These are phyloP conservation scores for Auriscalpium microsporum DNA, from an alignment of 768 basidiomycete genomes.

Conservation along the genomic window DNA sequence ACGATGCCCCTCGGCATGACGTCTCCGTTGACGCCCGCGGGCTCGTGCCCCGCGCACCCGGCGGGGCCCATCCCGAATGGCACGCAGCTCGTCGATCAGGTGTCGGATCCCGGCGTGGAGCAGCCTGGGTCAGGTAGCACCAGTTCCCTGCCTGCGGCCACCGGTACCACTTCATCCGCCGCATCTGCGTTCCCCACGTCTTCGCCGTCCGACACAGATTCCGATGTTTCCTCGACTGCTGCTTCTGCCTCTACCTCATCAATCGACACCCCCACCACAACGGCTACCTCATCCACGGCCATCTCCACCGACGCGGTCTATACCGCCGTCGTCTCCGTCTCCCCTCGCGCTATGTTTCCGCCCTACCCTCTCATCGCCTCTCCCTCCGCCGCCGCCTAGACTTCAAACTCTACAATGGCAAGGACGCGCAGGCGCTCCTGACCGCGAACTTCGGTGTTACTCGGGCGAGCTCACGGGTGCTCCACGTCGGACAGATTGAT, in stretches of 20 bases:
- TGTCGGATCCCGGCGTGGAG: background rate
- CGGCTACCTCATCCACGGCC: no score
- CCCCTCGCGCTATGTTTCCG: no score
- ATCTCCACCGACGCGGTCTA: no score
- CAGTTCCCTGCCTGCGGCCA: constrained; percentile 17
- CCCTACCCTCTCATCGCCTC: no score
- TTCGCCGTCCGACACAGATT: background rate
- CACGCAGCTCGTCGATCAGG: constrained; percentile 31
- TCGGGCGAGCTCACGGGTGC: no score
- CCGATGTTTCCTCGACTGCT: no score
- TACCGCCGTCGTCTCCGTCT: no score
- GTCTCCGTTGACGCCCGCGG: constrained; percentile 33
- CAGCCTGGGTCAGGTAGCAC: constrained; percentile 9
- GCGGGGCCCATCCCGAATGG: constrained; percentile 43
- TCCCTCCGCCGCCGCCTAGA: no score
- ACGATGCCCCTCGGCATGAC: constrained; percentile 47
- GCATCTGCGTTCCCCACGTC: background rate
- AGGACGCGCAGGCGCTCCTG: constrained; percentile 27
- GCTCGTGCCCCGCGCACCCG: constrained; percentile 43
- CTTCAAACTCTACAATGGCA: constrained; percentile 24
- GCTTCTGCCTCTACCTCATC: no score
- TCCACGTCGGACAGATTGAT: no score
- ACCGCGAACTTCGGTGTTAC: no score
- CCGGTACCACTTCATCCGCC: background rate
- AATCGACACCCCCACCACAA: no score